Base-by-base conservation (phyloP, 2,329 filamentous ascomycete species). In the Epicoccum nigrum region DNA sequence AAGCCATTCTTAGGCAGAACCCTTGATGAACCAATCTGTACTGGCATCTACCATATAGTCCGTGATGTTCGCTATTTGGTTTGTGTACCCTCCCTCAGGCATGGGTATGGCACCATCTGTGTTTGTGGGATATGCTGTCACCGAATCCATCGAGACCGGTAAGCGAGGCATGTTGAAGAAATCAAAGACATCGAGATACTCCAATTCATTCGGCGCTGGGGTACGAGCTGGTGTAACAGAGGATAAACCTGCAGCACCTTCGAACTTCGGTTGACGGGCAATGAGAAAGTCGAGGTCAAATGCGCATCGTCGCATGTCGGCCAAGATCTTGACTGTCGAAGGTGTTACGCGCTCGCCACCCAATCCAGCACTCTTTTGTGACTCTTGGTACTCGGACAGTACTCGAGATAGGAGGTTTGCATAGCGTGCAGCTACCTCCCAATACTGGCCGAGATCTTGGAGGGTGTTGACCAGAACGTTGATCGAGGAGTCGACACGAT, bases 281-380 rank as follows among this genome's bases (percentile, higher is more conserved):
- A 96, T 96, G 25, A 96, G 78, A 60, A 95, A 90, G 66, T 96
- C 92, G 4, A 96, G 81, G 68, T 96, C 92, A 65, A 92, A 95
- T 0, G 91, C 92, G 41, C 89, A 95, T 16, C 92, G 82, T 16
- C 92, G 83, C 92, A 97, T 96, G 64, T 96, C 92, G 1, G 91
- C 89, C 1, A 96, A 76, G 45, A 96, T 96, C 68, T 86, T 88
- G 35, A 96, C 90, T 1, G 88, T 91, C 15, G 86, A 91, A 0
- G 92, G 90, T 0, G 89, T 92, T 21, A 89, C 83, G 3, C 88
- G 83, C 62, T 91, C 87, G 9, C 86, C 88, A 32, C 87, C 85
- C 7, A 76, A 73, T 7, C 77, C 78, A 9, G 75, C 75, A 7
- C 79, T 78, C 44, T 84, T 81, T 71, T 92, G 88, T 53, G 86